Base-by-base conservation (phyloP, 139 green algal genomes). In the Coccomyxa sp. region DNA sequence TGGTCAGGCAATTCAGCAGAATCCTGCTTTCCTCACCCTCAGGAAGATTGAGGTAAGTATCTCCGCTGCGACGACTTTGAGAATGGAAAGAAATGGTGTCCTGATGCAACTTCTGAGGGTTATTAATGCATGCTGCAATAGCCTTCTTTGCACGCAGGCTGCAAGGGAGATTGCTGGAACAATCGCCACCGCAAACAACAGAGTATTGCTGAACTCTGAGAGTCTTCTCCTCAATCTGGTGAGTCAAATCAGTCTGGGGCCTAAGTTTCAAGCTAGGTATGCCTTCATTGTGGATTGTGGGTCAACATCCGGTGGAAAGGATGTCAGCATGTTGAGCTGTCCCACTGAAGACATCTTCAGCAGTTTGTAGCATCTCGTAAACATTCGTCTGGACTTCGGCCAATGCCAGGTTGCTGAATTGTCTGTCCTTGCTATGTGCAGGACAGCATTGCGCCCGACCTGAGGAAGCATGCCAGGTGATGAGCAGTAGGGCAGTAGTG, bases 201-300 rank as follows among this genome's bases (percentile, higher is more conserved):
- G 91, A 39, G 92, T 99, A 27, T 98, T 95, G 87, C 88, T 99
- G 37, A 95, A 89, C 58, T 78, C 95, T 27, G 95, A 98, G 73
- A 93, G 83, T 37, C 86, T 99, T 74, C 82, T 99, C 77, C 90
- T 99, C 35, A 98, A 98, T 75, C 81, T 99, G 85, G 87, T 84
- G 36, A 72, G 75, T 22, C 22, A 10, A 24, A 14, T 34, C 2
- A 39, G 27, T 31, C 27, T 18, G 12, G 22, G 50, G 18, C 50
- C 27, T 5, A 12, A 64, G 18, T 4, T 64, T 18, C 50, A 64
- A 12, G 27, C 1, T 22, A 31, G 50, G 44, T 18, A 1, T 64
- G 4, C 27, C 1, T 64, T 64, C 2, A 12, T 64, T 64, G 5
- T 3, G 50, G 12, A 64, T n/a, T n/a, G n/a, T n/a, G n/a, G n/a